Base-by-base conservation (phyloP, 2,329 filamentous ascomycete genomes). In the Penicillium sp. region DNA sequence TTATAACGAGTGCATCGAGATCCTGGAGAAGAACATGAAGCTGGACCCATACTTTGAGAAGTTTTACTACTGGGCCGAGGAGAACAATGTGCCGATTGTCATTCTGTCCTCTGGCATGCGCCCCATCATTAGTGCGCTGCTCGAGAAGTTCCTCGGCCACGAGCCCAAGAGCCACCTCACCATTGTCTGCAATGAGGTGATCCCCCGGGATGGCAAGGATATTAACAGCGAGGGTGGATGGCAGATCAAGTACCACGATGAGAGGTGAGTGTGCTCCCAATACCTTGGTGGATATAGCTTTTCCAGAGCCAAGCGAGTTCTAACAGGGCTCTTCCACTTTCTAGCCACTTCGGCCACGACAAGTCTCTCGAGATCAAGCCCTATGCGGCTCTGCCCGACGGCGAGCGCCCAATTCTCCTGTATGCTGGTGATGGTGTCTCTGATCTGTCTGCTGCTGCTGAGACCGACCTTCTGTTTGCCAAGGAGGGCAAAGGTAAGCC, bases 361-460 rank as follows among this genome's bases (percentile, higher is more conserved):
- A 99, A 99, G 85, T 93, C 89, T 28, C 82, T 94, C 57, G 92
- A 95, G 75, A 92, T 99, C 71, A 87, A 91, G 66, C 92, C 92
- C 55, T 98, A 98, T 79, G 78, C 77, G 28, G 76, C 87, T 28
- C 82, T 96, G 46, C 87, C 91, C 0, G 82, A 82, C 14, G 76
- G 82, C 35, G 79, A 90, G 71, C 85, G 93, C 45, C 95, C 95
- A 2, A 88, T 87, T 42, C 86, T 98, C 80, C 92, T 98, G 76
- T 99, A 99, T 72, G 94, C 95, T 35, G 95, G 95, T 60, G 94
- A 98, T 70, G 94, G 94, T 52, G 92, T 97, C 4, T 96, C 91
- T 2, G 94, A 98, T 75, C 82, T 98, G 55, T 96, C 91, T 28
- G 95, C 94, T 8, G 94, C 95, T 3, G 88, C 90, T 69, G 93